phyloP scores from a whole-genome alignment of 805 yeast species.

The Candida sphagnicola region DNA sequence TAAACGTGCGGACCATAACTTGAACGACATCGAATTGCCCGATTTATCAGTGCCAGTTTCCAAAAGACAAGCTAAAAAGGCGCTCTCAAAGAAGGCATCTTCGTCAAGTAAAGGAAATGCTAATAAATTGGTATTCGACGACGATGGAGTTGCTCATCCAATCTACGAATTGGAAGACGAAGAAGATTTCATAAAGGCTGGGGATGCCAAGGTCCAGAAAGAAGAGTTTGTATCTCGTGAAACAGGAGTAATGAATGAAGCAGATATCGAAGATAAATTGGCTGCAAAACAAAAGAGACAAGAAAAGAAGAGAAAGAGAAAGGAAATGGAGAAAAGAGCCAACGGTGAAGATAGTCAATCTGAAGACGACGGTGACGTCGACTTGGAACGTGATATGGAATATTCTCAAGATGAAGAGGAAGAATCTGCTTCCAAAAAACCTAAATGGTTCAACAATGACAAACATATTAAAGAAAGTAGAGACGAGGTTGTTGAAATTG shows the following conservation, averaged over 20 bases:
- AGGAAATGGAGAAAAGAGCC: conserved; percentile 65
- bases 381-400: conserved; percentile 47
- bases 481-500: conserved; percentile 60
- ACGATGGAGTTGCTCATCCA: conserved; percentile 90
- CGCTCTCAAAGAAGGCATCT: conserved; percentile 79
- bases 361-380: conserved; percentile 34
- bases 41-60: conserved; percentile 65
- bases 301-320: conserved; percentile 86
- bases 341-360: conserved; percentile 37
- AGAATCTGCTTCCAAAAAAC: conserved; percentile 36
- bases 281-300: conserved; percentile 71
- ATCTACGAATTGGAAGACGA: conserved; percentile 88
- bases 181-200: conserved; percentile 75
- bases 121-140: conserved; percentile 82
- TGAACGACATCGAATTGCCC: conserved; percentile 63
- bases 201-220: conserved; percentile 67
- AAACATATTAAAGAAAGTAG: conserved; percentile 16
- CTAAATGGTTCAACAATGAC: conserved; percentile 43
- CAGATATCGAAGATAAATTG: conserved; percentile 75
- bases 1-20: conserved; percentile 70
- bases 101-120: conserved; percentile 61
- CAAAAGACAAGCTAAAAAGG: conserved; percentile 79
- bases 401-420: conserved; percentile 21
- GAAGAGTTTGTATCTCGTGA: conserved; percentile 64
- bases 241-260: conserved; percentile 59